Base-by-base conservation (phyloP, 225 moss, liverwort and hornwort species). In the Rhytidiadelphus loreus region DNA sequence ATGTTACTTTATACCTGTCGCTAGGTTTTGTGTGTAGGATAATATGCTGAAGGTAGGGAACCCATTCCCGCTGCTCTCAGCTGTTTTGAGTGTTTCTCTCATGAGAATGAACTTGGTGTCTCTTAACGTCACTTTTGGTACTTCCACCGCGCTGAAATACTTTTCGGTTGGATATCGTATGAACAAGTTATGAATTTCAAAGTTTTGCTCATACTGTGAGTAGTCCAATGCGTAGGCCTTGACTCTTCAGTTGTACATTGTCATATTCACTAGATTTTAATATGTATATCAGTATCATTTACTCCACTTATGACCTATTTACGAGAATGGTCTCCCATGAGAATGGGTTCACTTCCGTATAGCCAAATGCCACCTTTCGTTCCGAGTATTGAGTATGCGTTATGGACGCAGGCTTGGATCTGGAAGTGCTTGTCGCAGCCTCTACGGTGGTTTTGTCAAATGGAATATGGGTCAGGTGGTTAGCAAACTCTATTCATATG, bases 381-480 rank as follows among this genome's bases (percentile, higher is more conserved):
- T 58, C 33, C 44, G 41, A 59, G 70, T 70, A 35, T 55, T 74
- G 59, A 79, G 53, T 59, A 14, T 88, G 83, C 79, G 81, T 70
- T 82, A 39, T 90, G 73, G 39, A 69, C 93, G 92, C 94, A 99
- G 98, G 62, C 97, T 97, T 92, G 99, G 99, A 89, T 99, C 99
- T 29, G 99, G 99, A 87, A 99, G 99, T 90, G 99, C 99, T 58
- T 99, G 99, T 89, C 97, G 99, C 80, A 97, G 99, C 89, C 94
- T 99, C 57, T 95, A 95, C 83, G 96, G 98, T 44, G 98, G 98
- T 56, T 99, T 97, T 86, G 97, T 99, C 5, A 96, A 97, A 91
- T 99, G 97, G 98, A 95, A 93, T 68, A 96, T 99, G 98, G 98
- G 98, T 76, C 92, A 99, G 98, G 98, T 99, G 91, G 80, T 60